A percentile compares a stretch with the other conserved stretches of the same genome.
Evolutionary conservation across 2,329 filamentous ascomycete species (phyloP).

Genomic region (Monilinia laxa): DNA sequence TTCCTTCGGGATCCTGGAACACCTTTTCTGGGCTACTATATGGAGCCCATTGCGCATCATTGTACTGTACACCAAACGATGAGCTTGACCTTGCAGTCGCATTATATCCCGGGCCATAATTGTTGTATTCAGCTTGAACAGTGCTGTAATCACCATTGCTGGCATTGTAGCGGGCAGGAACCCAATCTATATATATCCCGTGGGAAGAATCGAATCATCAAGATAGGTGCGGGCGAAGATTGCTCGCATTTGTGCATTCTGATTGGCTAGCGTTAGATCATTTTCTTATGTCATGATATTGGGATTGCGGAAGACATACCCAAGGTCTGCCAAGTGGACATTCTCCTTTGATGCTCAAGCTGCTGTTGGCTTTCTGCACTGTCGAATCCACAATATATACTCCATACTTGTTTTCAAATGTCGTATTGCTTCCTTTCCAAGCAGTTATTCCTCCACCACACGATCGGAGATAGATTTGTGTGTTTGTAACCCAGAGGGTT

Average conservation of each 20-base stretch:
- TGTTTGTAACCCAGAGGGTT: conserved; percentile 59
- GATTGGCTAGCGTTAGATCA: background rate
- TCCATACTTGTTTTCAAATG: conserved; percentile 65
- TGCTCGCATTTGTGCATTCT: conserved; percentile 50
- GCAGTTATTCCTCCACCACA: conserved; percentile 68
- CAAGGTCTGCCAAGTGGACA: conserved; percentile 56
- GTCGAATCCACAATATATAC: conserved; percentile 60
- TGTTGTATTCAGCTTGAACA: conserved; percentile 53
- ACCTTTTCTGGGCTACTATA: conserved; percentile 30
- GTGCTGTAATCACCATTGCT: conserved; percentile 42
- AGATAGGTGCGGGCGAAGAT: conserved; percentile 52
- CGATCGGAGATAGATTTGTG: conserved; percentile 53
- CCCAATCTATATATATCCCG: conserved; percentile 55
- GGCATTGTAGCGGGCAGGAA: conserved; percentile 25
- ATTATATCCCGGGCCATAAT: conserved; percentile 54
- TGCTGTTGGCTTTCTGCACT: conserved; percentile 56
- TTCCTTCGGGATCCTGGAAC: conserved; percentile 31
- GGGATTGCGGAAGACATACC: conserved; percentile 26
- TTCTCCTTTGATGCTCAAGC: conserved; percentile 41
- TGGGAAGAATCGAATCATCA: conserved; percentile 49
- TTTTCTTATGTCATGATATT: background rate
- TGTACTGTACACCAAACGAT: conserved; percentile 30
- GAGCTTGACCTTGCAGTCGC: conserved; percentile 42
- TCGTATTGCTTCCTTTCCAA: conserved; percentile 68
- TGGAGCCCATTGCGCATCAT: conserved; percentile 25